These are phyloP conservation scores for Penicillium sp. DNA, from an alignment of 2,329 filamentous ascomycete genomes.

Conservation along the genomic window DNA sequence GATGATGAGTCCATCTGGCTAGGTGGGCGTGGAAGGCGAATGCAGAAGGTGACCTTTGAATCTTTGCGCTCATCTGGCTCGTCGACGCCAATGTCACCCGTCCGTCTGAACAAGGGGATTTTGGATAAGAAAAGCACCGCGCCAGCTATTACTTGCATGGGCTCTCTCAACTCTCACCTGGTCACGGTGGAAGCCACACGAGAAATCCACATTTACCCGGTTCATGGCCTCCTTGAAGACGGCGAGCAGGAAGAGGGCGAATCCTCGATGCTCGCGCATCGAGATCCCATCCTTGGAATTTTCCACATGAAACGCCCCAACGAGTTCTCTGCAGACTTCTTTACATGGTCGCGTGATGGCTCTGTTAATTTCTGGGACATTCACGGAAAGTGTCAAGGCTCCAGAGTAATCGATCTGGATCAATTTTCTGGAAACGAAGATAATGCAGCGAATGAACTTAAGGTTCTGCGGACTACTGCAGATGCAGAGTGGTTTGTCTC, in stretches of 20 bases:
- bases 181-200: conserved; percentile 75
- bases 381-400: conserved; percentile 67
- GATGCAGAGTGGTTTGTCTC: conserved; percentile 71
- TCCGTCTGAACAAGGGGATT: conserved; percentile 21
- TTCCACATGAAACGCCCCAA: conserved; percentile 64
- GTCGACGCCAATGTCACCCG: conserved; percentile 27
- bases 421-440: conserved; percentile 51
- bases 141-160: conserved; percentile 64
- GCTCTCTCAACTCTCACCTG: conserved; percentile 66
- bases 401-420: conserved; percentile 70
- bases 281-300: conserved; percentile 69
- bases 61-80: conserved; percentile 36
- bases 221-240: conserved; percentile 46
- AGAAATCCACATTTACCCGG: conserved; percentile 65
- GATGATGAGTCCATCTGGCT: conserved; percentile 64
- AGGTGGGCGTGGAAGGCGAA: conserved; percentile 66
- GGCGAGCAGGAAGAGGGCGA: conserved; percentile 31
- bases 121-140: conserved; percentile 31
- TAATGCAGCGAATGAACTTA: conserved; percentile 58
- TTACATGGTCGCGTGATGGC: conserved; percentile 85
- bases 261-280: conserved; percentile 56
- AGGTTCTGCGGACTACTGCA: conserved; percentile 59
- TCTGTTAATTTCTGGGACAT: conserved; percentile 80
- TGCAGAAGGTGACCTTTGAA: conserved; percentile 50
- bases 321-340: conserved; percentile 68